A percentile compares a stretch with the other conserved stretches of the same genome.
These are phyloP conservation scores for Claviceps monticola DNA, from an alignment of 2,329 filamentous ascomycete genomes.

Conservation along the genomic window DNA sequence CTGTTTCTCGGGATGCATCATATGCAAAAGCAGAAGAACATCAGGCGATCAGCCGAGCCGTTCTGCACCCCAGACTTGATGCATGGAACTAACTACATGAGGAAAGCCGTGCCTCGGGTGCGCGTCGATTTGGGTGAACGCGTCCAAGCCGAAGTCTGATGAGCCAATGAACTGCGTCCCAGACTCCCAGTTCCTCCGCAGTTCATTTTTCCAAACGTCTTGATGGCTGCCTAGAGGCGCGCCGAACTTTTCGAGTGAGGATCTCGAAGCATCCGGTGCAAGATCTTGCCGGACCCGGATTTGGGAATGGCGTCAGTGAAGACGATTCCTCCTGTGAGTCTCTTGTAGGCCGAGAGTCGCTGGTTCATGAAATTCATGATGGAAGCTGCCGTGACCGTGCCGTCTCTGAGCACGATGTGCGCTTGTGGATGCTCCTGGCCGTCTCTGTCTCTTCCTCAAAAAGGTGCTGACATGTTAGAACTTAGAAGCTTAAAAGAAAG, in stretches of 20 bases:
- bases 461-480: too few species aligned
- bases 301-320: conserved; percentile 58
- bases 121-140: too few species aligned
- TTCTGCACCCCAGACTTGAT: too few species aligned
- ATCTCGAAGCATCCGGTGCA: conserved; percentile 56
- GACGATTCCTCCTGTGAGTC: conserved; percentile 47
- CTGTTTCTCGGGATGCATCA: too few species aligned
- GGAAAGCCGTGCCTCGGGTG: too few species aligned
- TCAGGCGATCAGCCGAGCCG: too few species aligned
- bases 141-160: too few species aligned
- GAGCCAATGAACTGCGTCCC: too few species aligned
- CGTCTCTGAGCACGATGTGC: neutral
- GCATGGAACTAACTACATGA: too few species aligned
- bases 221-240: neutral
- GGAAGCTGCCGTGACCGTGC: neutral
- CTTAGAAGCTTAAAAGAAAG: neutral
- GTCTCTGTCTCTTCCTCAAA: neutral
- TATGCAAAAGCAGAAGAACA: too few species aligned
- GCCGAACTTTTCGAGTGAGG: neutral
- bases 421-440: conserved; percentile 34
- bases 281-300: conserved; percentile 61
- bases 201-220: too few species aligned
- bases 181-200: too few species aligned
- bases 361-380: neutral
- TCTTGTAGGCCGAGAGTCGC: conserved; percentile 36